These are phyloP conservation scores for Berkeleyomyces rouxiae DNA, from an alignment of 2,329 filamentous ascomycete genomes.

Conservation along the genomic window DNA sequence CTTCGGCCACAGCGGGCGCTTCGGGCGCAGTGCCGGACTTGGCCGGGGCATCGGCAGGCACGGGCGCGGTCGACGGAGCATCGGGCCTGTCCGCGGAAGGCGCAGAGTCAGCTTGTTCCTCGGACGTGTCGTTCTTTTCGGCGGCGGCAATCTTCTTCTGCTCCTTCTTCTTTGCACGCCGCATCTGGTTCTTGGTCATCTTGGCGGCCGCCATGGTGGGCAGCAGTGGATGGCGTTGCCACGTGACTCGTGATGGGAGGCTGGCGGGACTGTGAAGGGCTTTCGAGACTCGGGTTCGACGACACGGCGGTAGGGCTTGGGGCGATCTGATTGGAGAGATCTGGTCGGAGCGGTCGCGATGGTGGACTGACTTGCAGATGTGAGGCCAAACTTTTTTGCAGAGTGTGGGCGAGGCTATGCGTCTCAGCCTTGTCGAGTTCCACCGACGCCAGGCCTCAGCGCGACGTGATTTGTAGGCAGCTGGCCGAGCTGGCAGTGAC, in stretches of 20 bases:
- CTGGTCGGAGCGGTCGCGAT: not conserved
- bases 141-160: constrained; percentile 46
- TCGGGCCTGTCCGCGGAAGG: not conserved
- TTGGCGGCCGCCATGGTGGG: constrained; percentile 47
- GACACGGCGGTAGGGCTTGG: too few species aligned
- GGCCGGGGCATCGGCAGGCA: not conserved
- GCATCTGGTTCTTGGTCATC: constrained; percentile 85
- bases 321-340: not conserved
- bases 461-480: not conserved
- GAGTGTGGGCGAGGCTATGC: not conserved
- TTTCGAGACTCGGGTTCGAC: not conserved
- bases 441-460: not conserved
- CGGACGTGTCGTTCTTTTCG: not conserved
- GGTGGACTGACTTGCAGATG: not conserved
- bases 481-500: not conserved
- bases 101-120: not conserved
- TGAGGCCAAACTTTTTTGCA: not conserved
- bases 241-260: not conserved
- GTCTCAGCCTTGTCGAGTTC: not conserved
- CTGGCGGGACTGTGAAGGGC: not conserved
- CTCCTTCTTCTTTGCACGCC: constrained; percentile 87
- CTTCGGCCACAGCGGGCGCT: not conserved
- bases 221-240: not conserved
- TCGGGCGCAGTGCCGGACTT: constrained; percentile 11
- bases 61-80: not conserved